phyloP scores from a whole-genome alignment of 345 rosid genomes.

The Citrus reticulata region DNA sequence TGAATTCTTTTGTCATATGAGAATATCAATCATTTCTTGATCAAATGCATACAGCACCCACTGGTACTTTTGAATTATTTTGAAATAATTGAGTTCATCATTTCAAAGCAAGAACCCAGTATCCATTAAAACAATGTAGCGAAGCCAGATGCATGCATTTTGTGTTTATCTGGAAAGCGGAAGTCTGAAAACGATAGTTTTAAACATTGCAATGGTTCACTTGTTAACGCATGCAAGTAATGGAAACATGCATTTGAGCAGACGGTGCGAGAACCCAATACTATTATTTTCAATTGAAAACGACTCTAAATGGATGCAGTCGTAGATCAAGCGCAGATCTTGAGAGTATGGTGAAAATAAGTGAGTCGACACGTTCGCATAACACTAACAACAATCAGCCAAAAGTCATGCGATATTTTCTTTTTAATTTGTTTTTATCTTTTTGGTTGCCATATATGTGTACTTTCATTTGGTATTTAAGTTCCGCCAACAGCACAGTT shows the following conservation, averaged over 20 bases:
- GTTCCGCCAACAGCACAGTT: no score
- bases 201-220: background rate
- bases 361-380: background rate
- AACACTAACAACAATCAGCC: background rate
- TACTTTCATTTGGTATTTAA: no score
- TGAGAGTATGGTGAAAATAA: no score
- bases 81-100: background rate
- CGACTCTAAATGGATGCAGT: background rate
- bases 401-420: no score
- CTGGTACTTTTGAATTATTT: background rate
- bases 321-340: no score
- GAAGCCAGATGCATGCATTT: background rate
- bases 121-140: background rate
- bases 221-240: background rate
- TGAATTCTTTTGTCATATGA: background rate
- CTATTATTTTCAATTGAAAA: background rate
- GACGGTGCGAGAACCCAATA: background rate
- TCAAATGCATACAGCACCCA: background rate
- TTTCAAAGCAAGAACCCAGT: background rate
- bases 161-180: background rate
- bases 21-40: background rate
- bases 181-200: background rate
- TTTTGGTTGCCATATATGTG: no score
- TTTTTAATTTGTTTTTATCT: no score
- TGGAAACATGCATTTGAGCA: background rate